Evolutionary conservation across 2,329 filamentous ascomycete species (phyloP), one percentile per base, ranked within the genome.

Genomic region (Tolypocladium nubicola): DNA sequence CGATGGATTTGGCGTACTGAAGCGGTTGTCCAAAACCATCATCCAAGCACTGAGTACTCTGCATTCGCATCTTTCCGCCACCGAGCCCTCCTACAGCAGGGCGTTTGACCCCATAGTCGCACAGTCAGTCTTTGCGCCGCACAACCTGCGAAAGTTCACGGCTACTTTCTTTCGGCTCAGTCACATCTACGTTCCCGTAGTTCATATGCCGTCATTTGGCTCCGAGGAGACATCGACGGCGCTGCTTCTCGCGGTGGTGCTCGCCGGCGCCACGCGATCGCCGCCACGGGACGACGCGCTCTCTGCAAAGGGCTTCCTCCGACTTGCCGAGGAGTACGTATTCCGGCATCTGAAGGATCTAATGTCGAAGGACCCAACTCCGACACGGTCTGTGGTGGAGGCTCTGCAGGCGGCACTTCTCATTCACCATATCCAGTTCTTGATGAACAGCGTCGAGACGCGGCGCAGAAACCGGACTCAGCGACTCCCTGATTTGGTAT

Each of bases 171-270:
- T 69, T 58, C 63, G 62, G 10, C 56, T 63, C 30, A 65, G 61
- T 38, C 66, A 68, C 53, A 57, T 54, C 11, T 64, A 68, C 58
- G 63, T 68, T 13, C 67, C 67, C 26, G 54, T 68, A 21, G 33
- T 66, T 2, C 67, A 69, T 61, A 60, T 62, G 8, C 61, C 67
- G 7, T 60, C 58, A 11, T 69, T 68, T 47, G 57, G 60, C 23
- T 41, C 55, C 10, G 57, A 60, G 10, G 54, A 56, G 1, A 61
- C 62, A 4, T 57, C 57, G 1, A 54, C 55, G 8, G 38, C 59
- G 11, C 56, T 66, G 30, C 21, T 66, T 10, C 53, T 66, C 1
- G 60, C 57, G 3, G 59, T 65, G 37, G 58, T 50, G 2, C 47
- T 66, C n/a, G 55, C 56, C 7, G 64, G 63, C 11, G 58, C 54